phyloP scores from a whole-genome alignment of 1,284 basidiomycete genomes.

The Golubevia pallescens region DNA sequence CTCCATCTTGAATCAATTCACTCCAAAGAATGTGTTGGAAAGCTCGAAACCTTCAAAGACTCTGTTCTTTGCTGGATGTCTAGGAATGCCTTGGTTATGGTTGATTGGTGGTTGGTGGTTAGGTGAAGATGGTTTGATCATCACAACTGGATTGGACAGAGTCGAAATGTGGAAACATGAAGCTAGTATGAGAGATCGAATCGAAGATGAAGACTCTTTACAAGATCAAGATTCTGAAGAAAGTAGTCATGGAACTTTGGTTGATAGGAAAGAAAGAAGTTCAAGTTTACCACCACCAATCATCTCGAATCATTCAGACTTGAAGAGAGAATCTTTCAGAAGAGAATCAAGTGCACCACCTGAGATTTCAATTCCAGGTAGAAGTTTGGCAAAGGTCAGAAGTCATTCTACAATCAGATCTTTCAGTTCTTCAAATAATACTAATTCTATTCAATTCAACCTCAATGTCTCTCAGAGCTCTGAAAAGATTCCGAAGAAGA shows the following conservation, averaged over 20 bases:
- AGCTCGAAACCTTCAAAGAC: not conserved
- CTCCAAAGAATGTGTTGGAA: not conserved
- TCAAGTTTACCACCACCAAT: not conserved
- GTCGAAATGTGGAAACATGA: slow-evolving; percentile 38
- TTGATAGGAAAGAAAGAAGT: not conserved
- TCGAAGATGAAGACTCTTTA: slow-evolving; percentile 1
- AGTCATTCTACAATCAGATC: no score
- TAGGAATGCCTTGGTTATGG: not conserved
- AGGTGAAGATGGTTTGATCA: slow-evolving; percentile 15
- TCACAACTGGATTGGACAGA: slow-evolving; percentile 11
- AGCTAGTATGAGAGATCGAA: slow-evolving; percentile 14
- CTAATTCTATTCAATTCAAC: no score
- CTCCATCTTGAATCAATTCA: not conserved
- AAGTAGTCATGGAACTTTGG: not conserved
- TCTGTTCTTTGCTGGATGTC: not conserved
- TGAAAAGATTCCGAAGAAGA: slow-evolving; percentile 16
- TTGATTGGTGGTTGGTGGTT: not conserved
- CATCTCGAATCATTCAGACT: not conserved
- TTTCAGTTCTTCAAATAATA: no score
- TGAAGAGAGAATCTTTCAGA: not conserved
- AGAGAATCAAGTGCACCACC: no score
- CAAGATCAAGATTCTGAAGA: not conserved
- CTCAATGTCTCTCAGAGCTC: not conserved
- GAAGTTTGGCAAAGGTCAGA: no score
- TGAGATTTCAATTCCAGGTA: no score